Percentiles rank a stretch among this genome's conserved stretches.
phyloP scores from a whole-genome alignment of 345 rosid species.

The Citrus hindsii region DNA sequence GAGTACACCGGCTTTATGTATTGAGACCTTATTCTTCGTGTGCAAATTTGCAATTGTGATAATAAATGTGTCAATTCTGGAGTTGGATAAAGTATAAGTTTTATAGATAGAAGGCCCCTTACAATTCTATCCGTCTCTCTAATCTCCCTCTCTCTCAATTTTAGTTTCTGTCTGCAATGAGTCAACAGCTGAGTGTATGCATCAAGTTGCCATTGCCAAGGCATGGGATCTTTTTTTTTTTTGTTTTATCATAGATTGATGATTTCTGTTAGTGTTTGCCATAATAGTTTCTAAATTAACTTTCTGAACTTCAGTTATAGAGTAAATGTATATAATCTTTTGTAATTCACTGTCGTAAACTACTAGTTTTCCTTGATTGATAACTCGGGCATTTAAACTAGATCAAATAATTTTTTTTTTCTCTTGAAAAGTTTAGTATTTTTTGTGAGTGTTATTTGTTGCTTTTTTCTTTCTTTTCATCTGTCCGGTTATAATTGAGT shows the following conservation, averaged over 20 bases:
- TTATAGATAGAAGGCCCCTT: background rate
- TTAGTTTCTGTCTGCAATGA: background rate
- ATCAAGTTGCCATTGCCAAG: background rate
- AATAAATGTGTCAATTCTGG: background rate
- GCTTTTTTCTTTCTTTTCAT: slow-evolving; percentile 5
- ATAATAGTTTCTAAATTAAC: background rate
- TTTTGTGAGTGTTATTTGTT: background rate
- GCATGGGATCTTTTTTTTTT: background rate
- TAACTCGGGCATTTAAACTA: background rate
- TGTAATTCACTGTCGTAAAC: background rate
- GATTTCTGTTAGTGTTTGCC: background rate
- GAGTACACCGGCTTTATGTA: background rate
- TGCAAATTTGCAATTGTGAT: background rate
- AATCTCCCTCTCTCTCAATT: background rate
- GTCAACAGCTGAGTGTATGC: background rate
- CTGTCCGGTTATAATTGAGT: background rate
- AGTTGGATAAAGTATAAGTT: background rate
- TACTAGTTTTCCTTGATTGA: slow-evolving; percentile 1
- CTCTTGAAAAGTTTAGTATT: too few relatives aligned
- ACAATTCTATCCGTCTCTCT: background rate
- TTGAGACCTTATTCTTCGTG: background rate
- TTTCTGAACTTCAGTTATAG: background rate
- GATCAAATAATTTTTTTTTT: background rate
- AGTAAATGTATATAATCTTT: background rate
- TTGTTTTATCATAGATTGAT: background rate